A percentile compares a stretch with the other conserved stretches of the same genome.
These are phyloP conservation scores for Hymenoscyphus scutula DNA, from an alignment of 2,329 filamentous ascomycete genomes.

Conservation along the genomic window DNA sequence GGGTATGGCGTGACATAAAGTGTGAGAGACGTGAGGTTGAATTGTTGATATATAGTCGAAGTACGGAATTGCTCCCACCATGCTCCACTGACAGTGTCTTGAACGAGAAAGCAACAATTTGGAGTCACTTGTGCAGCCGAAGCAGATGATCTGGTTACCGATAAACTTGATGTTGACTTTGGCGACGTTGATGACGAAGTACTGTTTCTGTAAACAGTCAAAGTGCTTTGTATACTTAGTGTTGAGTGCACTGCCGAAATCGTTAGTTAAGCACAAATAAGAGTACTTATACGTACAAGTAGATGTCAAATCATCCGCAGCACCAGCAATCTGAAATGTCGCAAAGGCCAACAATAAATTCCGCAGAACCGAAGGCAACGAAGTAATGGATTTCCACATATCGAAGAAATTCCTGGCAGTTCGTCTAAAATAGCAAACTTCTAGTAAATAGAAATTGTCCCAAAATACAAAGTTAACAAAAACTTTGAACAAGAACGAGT, in stretches of 20 bases:
- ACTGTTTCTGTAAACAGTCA: not conserved
- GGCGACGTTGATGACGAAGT: not conserved
- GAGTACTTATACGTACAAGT: not conserved
- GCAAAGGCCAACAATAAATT: not conserved
- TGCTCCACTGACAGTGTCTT: constrained; percentile 17
- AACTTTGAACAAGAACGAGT: too few species aligned
- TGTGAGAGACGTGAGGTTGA: constrained; percentile 16
- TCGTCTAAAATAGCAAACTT: too few species aligned
- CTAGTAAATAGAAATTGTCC: too few species aligned
- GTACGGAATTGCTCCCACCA: constrained; percentile 10
- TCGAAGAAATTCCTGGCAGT: not conserved
- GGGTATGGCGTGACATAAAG: constrained; percentile 13
- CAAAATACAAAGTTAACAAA: too few species aligned
- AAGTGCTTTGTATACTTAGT: too few species aligned
- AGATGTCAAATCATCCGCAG: not conserved
- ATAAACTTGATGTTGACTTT: not conserved
- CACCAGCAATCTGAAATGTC: not conserved
- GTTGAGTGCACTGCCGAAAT: not conserved
- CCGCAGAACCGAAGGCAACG: not conserved
- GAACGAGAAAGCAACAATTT: constrained; percentile 19
- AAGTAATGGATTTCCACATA: not conserved
- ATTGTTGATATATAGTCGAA: not conserved
- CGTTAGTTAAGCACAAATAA: not conserved
- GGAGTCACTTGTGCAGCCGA: not conserved
- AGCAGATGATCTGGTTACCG: not conserved